These are phyloP conservation scores for Apiospora koreana DNA, from an alignment of 2,329 filamentous ascomycete genomes.

Conservation along the genomic window DNA sequence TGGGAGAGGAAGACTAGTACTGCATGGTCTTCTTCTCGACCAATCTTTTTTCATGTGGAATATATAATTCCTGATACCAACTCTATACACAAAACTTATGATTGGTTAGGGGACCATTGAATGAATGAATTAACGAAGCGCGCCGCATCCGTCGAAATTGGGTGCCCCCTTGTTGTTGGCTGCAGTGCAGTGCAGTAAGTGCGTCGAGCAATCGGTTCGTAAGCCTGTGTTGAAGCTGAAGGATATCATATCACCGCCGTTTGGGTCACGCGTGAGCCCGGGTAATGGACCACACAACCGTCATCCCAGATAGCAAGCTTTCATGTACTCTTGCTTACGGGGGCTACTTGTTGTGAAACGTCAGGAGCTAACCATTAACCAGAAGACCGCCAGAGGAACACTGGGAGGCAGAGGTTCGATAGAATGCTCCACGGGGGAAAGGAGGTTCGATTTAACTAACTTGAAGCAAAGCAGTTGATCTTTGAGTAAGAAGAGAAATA, in stretches of 20 bases:
- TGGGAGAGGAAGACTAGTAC: neutral
- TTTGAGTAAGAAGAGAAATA: neutral
- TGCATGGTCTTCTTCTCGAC: neutral
- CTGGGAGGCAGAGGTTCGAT: neutral
- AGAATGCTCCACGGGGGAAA: too few relatives aligned
- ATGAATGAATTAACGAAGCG: neutral
- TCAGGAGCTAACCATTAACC: neutral
- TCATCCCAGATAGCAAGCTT: neutral
- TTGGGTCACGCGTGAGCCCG: neutral
- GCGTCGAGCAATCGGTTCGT: neutral
- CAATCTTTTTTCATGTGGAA: neutral
- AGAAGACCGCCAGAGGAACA: neutral
- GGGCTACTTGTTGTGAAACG: neutral
- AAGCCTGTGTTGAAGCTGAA: neutral
- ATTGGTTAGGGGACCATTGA: neutral
- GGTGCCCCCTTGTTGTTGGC: neutral
- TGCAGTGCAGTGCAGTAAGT: neutral
- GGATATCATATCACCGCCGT: neutral
- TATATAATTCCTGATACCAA: neutral
- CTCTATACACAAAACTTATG: neutral
- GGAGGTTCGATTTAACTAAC: too few relatives aligned
- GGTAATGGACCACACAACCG: neutral
- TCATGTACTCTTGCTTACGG: neutral
- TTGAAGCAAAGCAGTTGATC: neutral
- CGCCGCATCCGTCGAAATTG: neutral